Conservation (phyloP, 768 basidiomycete genomes). For the Pleurotus giganteus region DNA sequence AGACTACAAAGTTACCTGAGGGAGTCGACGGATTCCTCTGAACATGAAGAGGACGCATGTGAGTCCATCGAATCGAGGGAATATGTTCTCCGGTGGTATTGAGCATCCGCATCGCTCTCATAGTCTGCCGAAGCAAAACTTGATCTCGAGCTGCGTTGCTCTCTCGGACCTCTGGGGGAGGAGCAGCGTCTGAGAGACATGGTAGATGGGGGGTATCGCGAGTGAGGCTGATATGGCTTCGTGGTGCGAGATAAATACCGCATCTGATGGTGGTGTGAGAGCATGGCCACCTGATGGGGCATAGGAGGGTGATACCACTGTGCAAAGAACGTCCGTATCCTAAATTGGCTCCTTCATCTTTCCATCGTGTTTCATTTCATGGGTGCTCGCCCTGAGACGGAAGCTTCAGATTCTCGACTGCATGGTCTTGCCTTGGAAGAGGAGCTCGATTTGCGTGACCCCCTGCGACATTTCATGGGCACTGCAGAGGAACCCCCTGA, state of each 20-base stretch:
- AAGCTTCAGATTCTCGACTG: not conserved
- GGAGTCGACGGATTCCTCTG: not conserved
- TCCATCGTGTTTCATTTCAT: not conserved
- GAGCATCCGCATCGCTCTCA: not conserved
- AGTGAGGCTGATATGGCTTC: not conserved
- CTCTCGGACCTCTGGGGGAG: conserved; percentile 6
- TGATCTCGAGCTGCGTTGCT: not conserved
- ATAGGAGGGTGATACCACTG: not conserved
- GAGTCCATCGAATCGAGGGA: not conserved
- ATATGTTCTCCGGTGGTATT: not conserved
- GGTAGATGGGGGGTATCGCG: not conserved
- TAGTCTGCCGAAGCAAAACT: not conserved
- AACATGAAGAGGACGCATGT: not conserved
- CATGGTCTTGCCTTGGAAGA: conserved; percentile 50
- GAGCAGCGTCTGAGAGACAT: not conserved
- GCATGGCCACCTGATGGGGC: conserved; percentile 4
- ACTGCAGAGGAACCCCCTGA: conserved; percentile 27
- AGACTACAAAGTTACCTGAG: not conserved
- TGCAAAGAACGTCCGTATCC: not conserved
- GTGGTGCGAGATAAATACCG: not conserved
- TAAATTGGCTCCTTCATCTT: not conserved
- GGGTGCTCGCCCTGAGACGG: not conserved
- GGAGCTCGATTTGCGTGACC: conserved; percentile 51
- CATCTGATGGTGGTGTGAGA: conserved; percentile 8
- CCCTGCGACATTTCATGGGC: conserved; percentile 58